Percentiles rank a stretch among this genome's conserved stretches.
These are phyloP conservation scores for Meyerozyma guilliermondii DNA, from an alignment of 1,139 yeast genomes.

Conservation along the genomic window DNA sequence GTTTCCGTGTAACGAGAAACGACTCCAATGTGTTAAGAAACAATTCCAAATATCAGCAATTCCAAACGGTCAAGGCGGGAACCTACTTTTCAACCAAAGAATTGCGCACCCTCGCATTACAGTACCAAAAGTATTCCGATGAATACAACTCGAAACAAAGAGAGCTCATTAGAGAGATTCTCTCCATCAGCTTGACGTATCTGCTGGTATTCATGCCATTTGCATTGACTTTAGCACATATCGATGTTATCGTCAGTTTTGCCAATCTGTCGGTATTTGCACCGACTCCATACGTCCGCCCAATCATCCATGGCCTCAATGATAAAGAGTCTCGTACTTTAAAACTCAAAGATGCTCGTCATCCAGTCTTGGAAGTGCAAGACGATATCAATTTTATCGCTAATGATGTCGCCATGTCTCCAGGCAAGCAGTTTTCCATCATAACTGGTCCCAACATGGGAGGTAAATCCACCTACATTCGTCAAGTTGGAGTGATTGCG, in stretches of 20 bases:
- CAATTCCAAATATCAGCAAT: conserved; percentile 56
- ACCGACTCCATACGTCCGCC: conserved; percentile 75
- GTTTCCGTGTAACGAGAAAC: conserved; percentile 83
- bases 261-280: conserved; percentile 85
- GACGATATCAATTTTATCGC: conserved; percentile 85
- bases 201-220: conserved; percentile 69
- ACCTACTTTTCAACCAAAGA: conserved; percentile 77
- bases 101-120: conserved; percentile 54
- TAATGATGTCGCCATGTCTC: conserved; percentile 63
- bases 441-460: conserved; percentile 99
- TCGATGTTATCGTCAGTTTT: conserved; percentile 82
- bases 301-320: conserved; percentile 51
- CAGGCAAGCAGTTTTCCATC: conserved; percentile 61
- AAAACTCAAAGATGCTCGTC: conserved; percentile 68
- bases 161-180: conserved; percentile 74
- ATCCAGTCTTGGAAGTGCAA: conserved; percentile 90
- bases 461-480: conserved; percentile 90
- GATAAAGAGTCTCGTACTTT: conserved; percentile 41
- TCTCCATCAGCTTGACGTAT: conserved; percentile 75
- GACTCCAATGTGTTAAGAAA: conserved; percentile 79
- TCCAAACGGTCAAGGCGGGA: conserved; percentile 92
- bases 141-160: conserved; percentile 74
- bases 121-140: conserved; percentile 52
- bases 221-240: conserved; percentile 57
- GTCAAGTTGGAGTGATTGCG: conserved; percentile 87